Base-by-base conservation (phyloP, 2,329 filamentous ascomycete species). In the Samsoniella hepiali region DNA sequence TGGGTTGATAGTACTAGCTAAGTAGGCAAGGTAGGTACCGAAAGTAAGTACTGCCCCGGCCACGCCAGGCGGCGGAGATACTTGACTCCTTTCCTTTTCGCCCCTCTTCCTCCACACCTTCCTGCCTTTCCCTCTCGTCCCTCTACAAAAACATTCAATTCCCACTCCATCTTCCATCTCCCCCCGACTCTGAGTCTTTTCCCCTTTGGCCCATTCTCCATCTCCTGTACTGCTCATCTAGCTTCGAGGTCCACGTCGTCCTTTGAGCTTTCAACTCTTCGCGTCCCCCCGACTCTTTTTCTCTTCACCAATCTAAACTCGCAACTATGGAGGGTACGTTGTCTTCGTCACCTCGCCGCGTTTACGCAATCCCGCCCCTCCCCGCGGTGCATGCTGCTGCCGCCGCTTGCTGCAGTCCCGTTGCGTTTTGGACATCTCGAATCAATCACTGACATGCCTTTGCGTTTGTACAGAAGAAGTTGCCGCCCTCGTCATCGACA, bases 401-500 rank as follows among this genome's bases (percentile, higher is more conserved):
- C 65, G 63, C 42, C 29, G 44, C 61, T 54, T 63, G 57, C 56
- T 63, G 57, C 64, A 63, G 64, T 67, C 45, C 63, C 65, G 60
- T 64, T 61, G 47, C 50, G 56, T 22, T 29, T 53, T 54, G 63
- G 64, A 29, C 64, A 53, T 62, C 66, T 51, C 50, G 55, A 44
- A 44, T 60, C 62, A 66, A 64, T 73, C 67, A 74, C 84, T 85
- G 70, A 84, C 76, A 31, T 40, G 69, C 66, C 70, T 71, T 77
- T 68, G 72, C 68, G 67, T 67, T 69, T 83, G 27, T 58, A 82
- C 79, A 98, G 95, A 99, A 88, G 95, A 99, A 92, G 95, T 99
- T 84, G 95, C 95, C 82, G 95, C 95, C 83, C 93, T 99, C 91
- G 95, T 99, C 84, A 98, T 99, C 85, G 95, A 99, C 93, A 99